Evolutionary conservation across 192 early-diverging fungal species (phyloP).

Genomic region (Umbelopsis ramanniana): DNA sequence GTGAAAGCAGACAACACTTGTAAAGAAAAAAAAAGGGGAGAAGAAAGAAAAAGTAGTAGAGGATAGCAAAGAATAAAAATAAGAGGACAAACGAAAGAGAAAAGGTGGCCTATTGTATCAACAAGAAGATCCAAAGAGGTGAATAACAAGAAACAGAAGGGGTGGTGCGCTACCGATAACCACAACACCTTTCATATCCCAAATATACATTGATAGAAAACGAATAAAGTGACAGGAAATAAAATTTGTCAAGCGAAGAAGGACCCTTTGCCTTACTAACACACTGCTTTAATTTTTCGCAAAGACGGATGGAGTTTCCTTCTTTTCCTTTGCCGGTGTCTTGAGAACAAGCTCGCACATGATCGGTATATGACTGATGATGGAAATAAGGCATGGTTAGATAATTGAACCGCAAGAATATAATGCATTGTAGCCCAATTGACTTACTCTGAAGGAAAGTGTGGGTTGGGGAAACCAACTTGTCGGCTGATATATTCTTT

Average conservation of each 20-base stretch:
- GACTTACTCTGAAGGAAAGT: conserved; percentile 82
- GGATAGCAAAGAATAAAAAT: conserved; percentile 24
- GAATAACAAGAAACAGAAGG: conserved; percentile 30
- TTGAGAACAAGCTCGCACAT: conserved; percentile 75
- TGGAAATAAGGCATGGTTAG: conserved; percentile 4
- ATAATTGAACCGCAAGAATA: neutral
- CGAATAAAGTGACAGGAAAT: conserved; percentile 2
- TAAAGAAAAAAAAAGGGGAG: conserved; percentile 5
- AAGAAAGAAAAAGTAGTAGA: conserved; percentile 26
- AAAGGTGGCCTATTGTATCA: conserved; percentile 24
- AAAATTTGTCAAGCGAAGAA: too few species aligned
- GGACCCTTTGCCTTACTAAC: neutral
- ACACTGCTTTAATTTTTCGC: conserved; percentile 16
- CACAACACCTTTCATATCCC: conserved; percentile 14
- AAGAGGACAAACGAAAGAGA: conserved; percentile 31
- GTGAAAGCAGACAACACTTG: conserved; percentile 10
- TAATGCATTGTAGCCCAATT: too few species aligned
- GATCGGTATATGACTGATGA: conserved; percentile 65
- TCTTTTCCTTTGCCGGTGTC: conserved; percentile 40
- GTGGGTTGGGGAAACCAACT: conserved; percentile 94
- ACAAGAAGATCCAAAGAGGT: conserved; percentile 20
- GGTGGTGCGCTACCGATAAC: neutral
- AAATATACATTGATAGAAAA: conserved; percentile 23
- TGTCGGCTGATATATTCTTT: conserved; percentile 72
- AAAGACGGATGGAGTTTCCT: conserved; percentile 20